Percentiles rank a stretch among this genome's conserved stretches.
Conservation (phyloP, 176 grass and related monocot genomes). For the Oryza australiensis region DNA sequence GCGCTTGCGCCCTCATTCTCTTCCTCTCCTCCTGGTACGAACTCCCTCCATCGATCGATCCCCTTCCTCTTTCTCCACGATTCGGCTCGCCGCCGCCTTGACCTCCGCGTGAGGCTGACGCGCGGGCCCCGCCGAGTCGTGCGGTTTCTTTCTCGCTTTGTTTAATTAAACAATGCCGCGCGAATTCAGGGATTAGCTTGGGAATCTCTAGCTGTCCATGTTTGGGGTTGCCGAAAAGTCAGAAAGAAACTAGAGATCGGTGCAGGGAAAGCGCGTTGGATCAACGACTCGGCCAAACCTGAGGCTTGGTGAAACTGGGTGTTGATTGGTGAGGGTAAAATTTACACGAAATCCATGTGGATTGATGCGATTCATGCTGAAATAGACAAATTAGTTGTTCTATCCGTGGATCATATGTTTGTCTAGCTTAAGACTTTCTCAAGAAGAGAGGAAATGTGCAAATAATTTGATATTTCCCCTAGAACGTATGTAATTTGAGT, state of each 20-base stretch:
- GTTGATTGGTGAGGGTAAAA: neutral
- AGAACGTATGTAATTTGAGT: neutral
- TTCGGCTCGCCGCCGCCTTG: constrained; percentile 24
- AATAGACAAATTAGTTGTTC: neutral
- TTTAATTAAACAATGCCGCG: constrained; percentile 6
- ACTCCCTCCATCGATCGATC: no score
- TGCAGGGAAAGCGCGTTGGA: constrained; percentile 27
- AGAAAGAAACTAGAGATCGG: neutral
- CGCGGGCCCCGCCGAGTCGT: constrained; percentile 6
- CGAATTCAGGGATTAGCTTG: neutral
- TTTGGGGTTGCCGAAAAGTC: constrained; percentile 20
- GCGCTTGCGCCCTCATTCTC: constrained; percentile 73
- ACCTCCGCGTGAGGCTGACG: constrained; percentile 39
- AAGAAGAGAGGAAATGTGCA: neutral
- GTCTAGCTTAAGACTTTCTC: neutral
- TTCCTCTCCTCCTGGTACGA: constrained; percentile 74
- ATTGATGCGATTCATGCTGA: neutral
- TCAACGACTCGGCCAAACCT: neutral
- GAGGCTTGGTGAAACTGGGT: neutral
- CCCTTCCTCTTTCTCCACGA: neutral
- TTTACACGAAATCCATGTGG: neutral
- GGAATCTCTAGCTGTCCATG: constrained; percentile 27
- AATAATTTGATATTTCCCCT: neutral
- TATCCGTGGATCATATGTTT: neutral
- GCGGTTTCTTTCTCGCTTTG: neutral